phyloP scores from a whole-genome alignment of 2,329 filamentous ascomycete species.

The Canariomyces notabilis region DNA sequence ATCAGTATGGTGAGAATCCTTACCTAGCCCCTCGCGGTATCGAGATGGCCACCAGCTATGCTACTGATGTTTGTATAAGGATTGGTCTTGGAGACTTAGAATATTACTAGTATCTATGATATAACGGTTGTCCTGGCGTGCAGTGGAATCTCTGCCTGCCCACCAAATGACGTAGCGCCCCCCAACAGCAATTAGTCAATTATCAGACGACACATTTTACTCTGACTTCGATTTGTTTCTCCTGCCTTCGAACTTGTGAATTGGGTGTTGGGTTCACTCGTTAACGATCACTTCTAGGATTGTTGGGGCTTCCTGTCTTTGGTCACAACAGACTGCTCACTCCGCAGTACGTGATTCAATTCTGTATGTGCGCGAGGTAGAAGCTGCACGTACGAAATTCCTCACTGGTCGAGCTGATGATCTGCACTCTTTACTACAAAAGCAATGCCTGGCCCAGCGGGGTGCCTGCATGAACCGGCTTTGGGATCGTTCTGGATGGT shows the following conservation, averaged over 20 bases:
- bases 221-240: background rate
- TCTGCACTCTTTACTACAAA: slow-evolving; percentile 12
- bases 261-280: background rate
- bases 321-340: background rate
- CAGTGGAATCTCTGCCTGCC: background rate
- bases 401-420: slow-evolving; percentile 10
- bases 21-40: too few relatives aligned
- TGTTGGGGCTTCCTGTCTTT: too few relatives aligned
- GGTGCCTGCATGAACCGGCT: slow-evolving; percentile 7
- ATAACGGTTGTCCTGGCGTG: too few relatives aligned
- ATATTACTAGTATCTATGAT: too few relatives aligned
- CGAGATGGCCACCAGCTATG: too few relatives aligned
- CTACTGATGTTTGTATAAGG: too few relatives aligned
- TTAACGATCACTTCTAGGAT: too few relatives aligned
- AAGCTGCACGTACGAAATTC: too few relatives aligned
- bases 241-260: background rate
- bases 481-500: slow-evolving; percentile 1
- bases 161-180: slow-evolving; percentile 14
- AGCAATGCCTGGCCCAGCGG: slow-evolving; percentile 9
- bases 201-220: slow-evolving; percentile 3
- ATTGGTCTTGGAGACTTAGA: too few relatives aligned
- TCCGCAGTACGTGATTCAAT: background rate
- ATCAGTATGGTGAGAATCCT: too few relatives aligned
- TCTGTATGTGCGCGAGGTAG: background rate
- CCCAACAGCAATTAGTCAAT: background rate